Percentiles rank a stretch among this genome's conserved stretches.
These are phyloP conservation scores for Populus hybrid DNA, from an alignment of 441 rosid species.

Conservation along the genomic window DNA sequence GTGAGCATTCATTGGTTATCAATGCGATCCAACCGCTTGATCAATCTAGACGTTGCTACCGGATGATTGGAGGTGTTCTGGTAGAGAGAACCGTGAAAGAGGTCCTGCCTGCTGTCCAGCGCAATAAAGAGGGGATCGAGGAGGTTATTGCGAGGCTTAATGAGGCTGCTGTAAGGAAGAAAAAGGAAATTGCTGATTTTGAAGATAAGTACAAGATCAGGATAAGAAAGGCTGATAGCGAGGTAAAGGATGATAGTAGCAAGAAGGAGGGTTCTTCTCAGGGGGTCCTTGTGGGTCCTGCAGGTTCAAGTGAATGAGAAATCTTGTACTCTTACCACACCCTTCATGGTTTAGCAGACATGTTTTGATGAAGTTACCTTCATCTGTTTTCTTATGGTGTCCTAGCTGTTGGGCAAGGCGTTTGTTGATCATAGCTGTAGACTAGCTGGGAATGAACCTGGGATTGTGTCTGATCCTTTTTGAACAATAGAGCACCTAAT, in stretches of 20 bases:
- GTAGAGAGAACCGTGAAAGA: constrained; percentile 92
- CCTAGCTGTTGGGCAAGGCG: background rate
- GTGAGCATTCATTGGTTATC: constrained; percentile 80
- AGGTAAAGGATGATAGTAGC: constrained; percentile 52
- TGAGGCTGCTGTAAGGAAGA: constrained; percentile 80
- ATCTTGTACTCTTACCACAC: background rate
- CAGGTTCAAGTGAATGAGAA: constrained; percentile 45
- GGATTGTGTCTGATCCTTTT: background rate
- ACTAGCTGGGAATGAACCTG: constrained; percentile 9
- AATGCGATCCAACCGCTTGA: constrained; percentile 87
- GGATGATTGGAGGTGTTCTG: constrained; percentile 92
- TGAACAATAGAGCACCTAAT: background rate
- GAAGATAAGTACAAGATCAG: constrained; percentile 84
- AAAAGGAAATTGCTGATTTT: constrained; percentile 68
- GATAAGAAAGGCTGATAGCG: constrained; percentile 60
- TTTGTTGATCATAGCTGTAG: constrained; percentile 17
- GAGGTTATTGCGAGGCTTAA: constrained; percentile 79
- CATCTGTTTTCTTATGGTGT: background rate
- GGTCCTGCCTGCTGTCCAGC: constrained; percentile 88
- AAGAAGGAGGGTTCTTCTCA: constrained; percentile 88
- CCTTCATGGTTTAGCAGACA: background rate
- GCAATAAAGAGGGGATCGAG: constrained; percentile 91
- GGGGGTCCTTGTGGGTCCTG: constrained; percentile 94
- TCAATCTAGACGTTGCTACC: constrained; percentile 69
- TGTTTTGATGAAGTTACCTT: background rate